These are phyloP conservation scores for Lagerstroemia fauriei DNA, from an alignment of 441 rosid species.

Conservation along the genomic window DNA sequence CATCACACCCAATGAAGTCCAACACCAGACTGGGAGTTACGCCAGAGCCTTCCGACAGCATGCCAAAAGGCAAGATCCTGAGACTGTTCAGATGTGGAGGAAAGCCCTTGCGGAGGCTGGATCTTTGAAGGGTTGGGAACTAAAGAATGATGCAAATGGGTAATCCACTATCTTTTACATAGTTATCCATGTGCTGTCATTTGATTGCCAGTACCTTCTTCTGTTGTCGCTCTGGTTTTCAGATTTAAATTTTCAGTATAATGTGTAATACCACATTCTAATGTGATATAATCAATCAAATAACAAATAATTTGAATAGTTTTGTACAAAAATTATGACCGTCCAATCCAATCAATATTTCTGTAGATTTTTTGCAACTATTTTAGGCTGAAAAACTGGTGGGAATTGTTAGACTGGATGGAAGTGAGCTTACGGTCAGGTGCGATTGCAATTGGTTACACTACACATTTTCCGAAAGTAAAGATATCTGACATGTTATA, in stretches of 20 bases:
- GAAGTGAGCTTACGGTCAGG: too few species aligned
- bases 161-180: background rate
- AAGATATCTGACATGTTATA: too few species aligned
- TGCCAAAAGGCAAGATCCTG: background rate
- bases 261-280: background rate
- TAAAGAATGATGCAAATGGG: background rate
- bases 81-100: background rate
- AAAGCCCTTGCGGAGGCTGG: background rate
- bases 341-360: background rate
- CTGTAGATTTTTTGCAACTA: background rate
- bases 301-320: too few species aligned
- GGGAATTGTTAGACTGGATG: too few species aligned
- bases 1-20: background rate
- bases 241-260: background rate
- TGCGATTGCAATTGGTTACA: too few species aligned
- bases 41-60: slow-evolving; percentile 2
- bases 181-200: background rate
- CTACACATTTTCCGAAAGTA: too few species aligned
- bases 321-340: background rate
- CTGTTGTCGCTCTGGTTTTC: background rate
- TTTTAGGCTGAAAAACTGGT: background rate
- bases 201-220: background rate
- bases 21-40: background rate
- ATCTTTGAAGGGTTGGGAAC: background rate
- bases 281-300: background rate